Evolutionary conservation across 352 stramenopile species (phyloP), one percentile per base, ranked within the genome.

Genomic region (Sclerospora graminicola): DNA sequence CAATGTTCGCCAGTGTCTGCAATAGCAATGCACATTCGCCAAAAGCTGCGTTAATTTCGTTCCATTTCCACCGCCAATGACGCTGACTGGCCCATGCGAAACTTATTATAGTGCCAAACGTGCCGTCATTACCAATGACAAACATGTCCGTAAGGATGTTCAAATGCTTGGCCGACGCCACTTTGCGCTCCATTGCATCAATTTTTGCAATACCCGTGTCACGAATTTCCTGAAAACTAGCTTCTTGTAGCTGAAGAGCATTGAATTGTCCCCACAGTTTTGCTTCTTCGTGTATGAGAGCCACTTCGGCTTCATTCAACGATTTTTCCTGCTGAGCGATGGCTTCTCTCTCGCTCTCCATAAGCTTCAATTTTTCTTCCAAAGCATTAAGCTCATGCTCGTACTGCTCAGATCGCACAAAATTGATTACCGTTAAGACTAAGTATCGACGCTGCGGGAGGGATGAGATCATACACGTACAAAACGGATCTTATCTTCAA

Each of bases 1-100:
- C 39, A 18, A 68, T 63, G 8, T 45, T 60, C 0, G 71, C 68
- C 39, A 94, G 47, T 5, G 71, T 84, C 27, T 79, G 59, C 11
- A 92, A 35, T 14, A 92, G 44, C 36, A 91, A 51, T 9, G 78
- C 78, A 19, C 62, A 73, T 42, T 94, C 76, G 5, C 82, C 82
- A 5, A 89, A 69, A 5, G 64, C 82, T 18, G 82, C 76, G 20
- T 94, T 94, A 54, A 91, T 91, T 47, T 94, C 82, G 45, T 92
- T 87, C 82, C 82, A 94, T 41, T n/a, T 94, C 82, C 23, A 89
- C 60, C 5, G 78, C 57, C 9, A 65, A 54, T 0, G 54, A 65
- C 0, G 67, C 43, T 31, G 82, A 51, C 34, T 83, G 74, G 2
- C 82, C 82, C 49, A 94, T 61, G 14, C 78, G 66, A 48, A 94